phyloP scores from a whole-genome alignment of 2,329 filamentous ascomycete species.

The Diaporthe caulivora region DNA sequence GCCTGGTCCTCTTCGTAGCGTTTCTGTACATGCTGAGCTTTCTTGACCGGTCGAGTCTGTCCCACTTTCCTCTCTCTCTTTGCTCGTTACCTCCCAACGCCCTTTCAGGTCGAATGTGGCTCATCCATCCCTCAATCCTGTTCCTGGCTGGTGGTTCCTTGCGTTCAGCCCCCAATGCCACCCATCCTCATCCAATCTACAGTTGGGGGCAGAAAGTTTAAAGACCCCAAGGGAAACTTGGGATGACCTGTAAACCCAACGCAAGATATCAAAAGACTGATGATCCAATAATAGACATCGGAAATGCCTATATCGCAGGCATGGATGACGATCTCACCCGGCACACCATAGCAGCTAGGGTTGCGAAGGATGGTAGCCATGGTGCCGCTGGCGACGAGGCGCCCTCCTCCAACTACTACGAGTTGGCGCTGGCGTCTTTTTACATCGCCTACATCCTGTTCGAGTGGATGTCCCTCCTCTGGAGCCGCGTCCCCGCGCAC shows the following conservation, averaged over 20 bases:
- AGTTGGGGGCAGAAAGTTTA: neutral
- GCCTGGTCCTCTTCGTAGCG: slow-evolving; percentile 84
- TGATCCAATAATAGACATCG: slow-evolving; percentile 62
- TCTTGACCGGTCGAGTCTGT: slow-evolving; percentile 83
- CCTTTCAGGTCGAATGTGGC: neutral
- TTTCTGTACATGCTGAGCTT: slow-evolving; percentile 88
- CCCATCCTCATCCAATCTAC: neutral
- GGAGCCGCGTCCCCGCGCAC: slow-evolving; percentile 71
- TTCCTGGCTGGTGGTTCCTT: slow-evolving; percentile 26
- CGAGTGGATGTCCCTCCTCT: slow-evolving; percentile 75
- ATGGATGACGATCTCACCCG: slow-evolving; percentile 69
- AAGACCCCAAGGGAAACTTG: neutral
- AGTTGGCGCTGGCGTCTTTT: slow-evolving; percentile 72
- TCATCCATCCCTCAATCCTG: neutral
- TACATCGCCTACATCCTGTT: slow-evolving; percentile 74
- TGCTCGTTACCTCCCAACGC: neutral
- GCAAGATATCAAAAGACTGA: neutral
- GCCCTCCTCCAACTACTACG: slow-evolving; percentile 68
- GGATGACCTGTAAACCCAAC: neutral
- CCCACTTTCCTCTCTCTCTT: slow-evolving; percentile 44
- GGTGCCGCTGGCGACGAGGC: slow-evolving; percentile 57
- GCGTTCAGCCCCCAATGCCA: slow-evolving; percentile 9
- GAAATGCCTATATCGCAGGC: slow-evolving; percentile 73
- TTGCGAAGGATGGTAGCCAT: slow-evolving; percentile 54
- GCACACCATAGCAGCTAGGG: neutral